A percentile compares a stretch with the other conserved stretches of the same genome.
Evolutionary conservation across 139 green algal species (phyloP).

Genomic region (Chlamydomonas incerta): DNA sequence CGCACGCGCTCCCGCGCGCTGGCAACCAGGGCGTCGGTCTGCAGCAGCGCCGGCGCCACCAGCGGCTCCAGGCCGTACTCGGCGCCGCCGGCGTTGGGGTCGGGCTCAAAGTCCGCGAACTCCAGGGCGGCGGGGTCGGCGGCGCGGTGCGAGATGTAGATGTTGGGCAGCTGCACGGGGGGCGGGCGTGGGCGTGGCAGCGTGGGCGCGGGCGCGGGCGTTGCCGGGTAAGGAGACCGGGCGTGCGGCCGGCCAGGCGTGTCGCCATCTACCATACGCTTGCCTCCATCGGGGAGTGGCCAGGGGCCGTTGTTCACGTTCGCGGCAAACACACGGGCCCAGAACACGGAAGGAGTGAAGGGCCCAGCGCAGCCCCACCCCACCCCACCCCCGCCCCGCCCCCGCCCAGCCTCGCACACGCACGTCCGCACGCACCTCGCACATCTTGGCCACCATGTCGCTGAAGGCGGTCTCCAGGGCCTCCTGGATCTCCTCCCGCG

Average conservation of each 20-base stretch:
- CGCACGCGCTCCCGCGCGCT: slow-evolving; percentile 28
- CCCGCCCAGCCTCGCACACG: too few species aligned
- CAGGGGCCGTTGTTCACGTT: too few species aligned
- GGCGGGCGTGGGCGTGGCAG: too few species aligned
- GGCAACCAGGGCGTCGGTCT: not conserved
- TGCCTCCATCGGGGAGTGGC: too few species aligned
- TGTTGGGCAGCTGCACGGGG: slow-evolving; percentile 42
- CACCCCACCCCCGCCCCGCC: too few species aligned
- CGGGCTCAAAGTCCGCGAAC: slow-evolving; percentile 3
- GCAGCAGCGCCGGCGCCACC: not conserved
- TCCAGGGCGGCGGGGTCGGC: not conserved
- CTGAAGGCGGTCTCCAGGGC: slow-evolving; percentile 43
- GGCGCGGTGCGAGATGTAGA: slow-evolving; percentile 3
- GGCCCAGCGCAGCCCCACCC: too few species aligned
- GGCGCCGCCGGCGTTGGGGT: not conserved
- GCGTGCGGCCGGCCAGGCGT: too few species aligned
- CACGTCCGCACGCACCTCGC: slow-evolving; percentile 41
- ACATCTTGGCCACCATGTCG: slow-evolving; percentile 56
- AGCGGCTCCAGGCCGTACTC: not conserved
- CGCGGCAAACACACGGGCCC: too few species aligned
- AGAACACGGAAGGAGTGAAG: too few species aligned
- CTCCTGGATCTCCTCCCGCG: slow-evolving; percentile 31
- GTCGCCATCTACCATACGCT: too few species aligned
- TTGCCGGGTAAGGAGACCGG: too few species aligned
- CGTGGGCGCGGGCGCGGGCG: too few species aligned